These are phyloP conservation scores for Mortierella sp. DNA, from an alignment of 371 early-diverging fungal species.

Conservation along the genomic window DNA sequence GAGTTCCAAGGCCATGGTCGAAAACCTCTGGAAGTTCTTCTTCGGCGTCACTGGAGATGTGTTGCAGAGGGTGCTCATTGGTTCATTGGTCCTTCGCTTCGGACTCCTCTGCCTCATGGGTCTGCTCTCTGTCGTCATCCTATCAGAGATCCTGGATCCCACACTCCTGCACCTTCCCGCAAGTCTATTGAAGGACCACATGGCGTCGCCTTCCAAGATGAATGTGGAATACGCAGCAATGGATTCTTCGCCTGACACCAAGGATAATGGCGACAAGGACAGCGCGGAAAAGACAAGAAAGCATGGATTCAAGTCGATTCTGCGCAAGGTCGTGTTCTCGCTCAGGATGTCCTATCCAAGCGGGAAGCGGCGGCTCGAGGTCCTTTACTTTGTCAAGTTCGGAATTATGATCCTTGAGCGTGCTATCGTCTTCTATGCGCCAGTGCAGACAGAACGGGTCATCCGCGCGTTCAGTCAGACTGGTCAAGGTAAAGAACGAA, in stretches of 20 bases:
- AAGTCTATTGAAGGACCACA: neutral
- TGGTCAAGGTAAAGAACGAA: slow-evolving; percentile 12
- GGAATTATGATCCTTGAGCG: slow-evolving; percentile 76
- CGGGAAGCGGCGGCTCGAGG: slow-evolving; percentile 66
- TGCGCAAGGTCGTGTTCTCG: slow-evolving; percentile 64
- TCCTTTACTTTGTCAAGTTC: slow-evolving; percentile 74
- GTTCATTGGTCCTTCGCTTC: neutral
- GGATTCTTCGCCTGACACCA: neutral
- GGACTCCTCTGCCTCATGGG: neutral
- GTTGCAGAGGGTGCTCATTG: neutral
- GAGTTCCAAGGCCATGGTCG: slow-evolving; percentile 16
- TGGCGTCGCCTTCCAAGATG: neutral
- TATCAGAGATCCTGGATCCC: neutral
- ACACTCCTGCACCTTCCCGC: neutral
- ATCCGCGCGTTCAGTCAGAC: slow-evolving; percentile 70
- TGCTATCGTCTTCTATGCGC: slow-evolving; percentile 82
- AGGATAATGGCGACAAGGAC: neutral
- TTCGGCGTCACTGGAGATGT: neutral
- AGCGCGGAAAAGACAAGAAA: neutral
- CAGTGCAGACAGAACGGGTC: slow-evolving; percentile 82
- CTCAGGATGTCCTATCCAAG: slow-evolving; percentile 89
- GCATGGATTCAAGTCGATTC: neutral
- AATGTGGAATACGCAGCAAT: neutral
- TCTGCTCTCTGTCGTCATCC: neutral
- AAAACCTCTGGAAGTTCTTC: neutral